phyloP scores from a whole-genome alignment of 2,329 filamentous ascomycete genomes.

The Sphaerulina populicola region DNA sequence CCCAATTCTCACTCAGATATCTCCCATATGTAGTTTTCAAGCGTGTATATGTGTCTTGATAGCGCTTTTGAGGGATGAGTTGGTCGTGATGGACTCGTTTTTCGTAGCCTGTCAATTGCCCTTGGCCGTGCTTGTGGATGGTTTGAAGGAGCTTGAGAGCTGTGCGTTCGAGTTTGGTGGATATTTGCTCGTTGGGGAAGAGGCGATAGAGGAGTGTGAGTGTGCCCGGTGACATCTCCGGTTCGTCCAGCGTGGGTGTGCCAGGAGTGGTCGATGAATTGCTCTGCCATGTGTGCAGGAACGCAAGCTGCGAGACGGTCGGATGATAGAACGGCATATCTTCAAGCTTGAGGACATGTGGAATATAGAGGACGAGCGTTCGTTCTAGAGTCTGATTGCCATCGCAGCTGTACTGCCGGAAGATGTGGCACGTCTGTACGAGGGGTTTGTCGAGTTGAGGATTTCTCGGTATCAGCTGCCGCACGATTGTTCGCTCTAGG shows the following conservation, averaged over 20 bases:
- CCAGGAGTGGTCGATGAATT: slow-evolving; percentile 11
- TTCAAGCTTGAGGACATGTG: slow-evolving; percentile 55
- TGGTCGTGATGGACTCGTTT: slow-evolving; percentile 80
- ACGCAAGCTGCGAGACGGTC: slow-evolving; percentile 62
- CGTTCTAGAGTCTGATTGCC: slow-evolving; percentile 25
- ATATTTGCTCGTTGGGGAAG: slow-evolving; percentile 43
- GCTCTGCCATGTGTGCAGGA: slow-evolving; percentile 58
- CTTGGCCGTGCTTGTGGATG: slow-evolving; percentile 65
- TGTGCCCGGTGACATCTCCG: slow-evolving; percentile 1
- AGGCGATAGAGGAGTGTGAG: slow-evolving; percentile 15
- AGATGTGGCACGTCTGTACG: slow-evolving; percentile 75
- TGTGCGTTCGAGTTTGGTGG: slow-evolving; percentile 50
- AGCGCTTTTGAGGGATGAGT: slow-evolving; percentile 63
- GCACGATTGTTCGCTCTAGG: slow-evolving; percentile 58
- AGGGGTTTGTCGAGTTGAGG: slow-evolving; percentile 63
- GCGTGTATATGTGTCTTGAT: slow-evolving; percentile 73
- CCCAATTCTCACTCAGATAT: slow-evolving; percentile 64
- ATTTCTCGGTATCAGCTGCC: slow-evolving; percentile 75
- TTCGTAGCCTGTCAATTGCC: slow-evolving; percentile 57
- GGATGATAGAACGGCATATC: slow-evolving; percentile 86
- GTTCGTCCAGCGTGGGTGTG: background rate
- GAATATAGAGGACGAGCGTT: slow-evolving; percentile 65
- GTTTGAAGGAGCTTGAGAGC: slow-evolving; percentile 60
- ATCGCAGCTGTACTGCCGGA: slow-evolving; percentile 25
- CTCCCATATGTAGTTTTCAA: slow-evolving; percentile 75